Percentiles rank a stretch among this genome's conserved stretches.
Evolutionary conservation across 257 asterid genomes (phyloP).

Genomic region (Solanum bulbocastanum): DNA sequence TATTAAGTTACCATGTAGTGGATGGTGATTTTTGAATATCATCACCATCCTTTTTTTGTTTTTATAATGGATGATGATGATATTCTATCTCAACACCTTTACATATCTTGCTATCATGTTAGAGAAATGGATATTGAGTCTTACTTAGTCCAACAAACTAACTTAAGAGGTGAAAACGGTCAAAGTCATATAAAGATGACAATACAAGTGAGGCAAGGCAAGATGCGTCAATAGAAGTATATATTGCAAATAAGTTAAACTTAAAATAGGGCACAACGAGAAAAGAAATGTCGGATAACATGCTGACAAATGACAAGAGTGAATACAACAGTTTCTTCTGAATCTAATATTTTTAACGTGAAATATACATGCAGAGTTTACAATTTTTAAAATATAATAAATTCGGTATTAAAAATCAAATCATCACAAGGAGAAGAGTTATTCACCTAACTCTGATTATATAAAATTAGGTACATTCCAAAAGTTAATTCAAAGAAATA

Average conservation of each 20-base stretch:
- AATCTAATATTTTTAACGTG: no score
- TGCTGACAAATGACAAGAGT: not conserved
- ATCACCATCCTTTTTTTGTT: not conserved
- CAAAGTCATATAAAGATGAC: not conserved
- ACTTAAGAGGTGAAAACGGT: not conserved
- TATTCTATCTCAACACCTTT: not conserved
- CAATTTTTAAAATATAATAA: no score
- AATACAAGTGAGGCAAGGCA: not conserved
- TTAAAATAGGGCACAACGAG: not conserved
- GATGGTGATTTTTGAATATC: not conserved
- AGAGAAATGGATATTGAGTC: not conserved
- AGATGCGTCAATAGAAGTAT: not conserved
- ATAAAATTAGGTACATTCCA: no score
- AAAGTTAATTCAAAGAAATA: no score
- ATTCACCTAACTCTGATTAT: not conserved
- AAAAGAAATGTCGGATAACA: not conserved
- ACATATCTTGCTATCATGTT: not conserved
- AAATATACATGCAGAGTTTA: no score
- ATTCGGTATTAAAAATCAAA: no score
- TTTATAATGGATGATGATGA: not conserved
- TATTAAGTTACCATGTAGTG: not conserved
- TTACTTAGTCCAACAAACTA: not conserved
- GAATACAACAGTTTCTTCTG: not conserved
- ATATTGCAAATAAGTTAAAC: not conserved
- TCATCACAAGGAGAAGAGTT: not conserved